Evolutionary conservation across 352 stramenopile genomes (phyloP).

Genomic region (Albugo candida): DNA sequence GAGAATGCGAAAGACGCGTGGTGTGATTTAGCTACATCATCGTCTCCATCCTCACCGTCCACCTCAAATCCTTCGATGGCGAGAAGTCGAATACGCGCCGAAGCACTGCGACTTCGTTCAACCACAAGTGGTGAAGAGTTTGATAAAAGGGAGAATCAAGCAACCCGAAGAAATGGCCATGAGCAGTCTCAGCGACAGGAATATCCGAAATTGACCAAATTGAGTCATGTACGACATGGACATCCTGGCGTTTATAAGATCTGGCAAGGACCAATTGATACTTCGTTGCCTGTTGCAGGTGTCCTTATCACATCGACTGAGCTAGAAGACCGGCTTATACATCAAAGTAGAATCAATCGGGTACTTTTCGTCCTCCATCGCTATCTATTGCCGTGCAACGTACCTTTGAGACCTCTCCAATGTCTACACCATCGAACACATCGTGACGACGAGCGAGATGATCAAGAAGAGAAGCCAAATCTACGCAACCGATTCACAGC

Average conservation of each 20-base stretch:
- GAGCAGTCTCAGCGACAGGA: too few relatives aligned
- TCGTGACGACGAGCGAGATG: slow-evolving; percentile 5
- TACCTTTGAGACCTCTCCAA: slow-evolving; percentile 7
- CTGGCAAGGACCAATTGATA: slow-evolving; percentile 50
- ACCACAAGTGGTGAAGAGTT: slow-evolving; percentile 14
- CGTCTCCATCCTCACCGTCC: too few relatives aligned
- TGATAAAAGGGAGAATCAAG: too few relatives aligned
- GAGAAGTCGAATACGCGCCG: slow-evolving; percentile 24
- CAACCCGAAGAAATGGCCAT: too few relatives aligned
- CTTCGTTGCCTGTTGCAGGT: slow-evolving; percentile 41
- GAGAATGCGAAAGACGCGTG: slow-evolving; percentile 1
- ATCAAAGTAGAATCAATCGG: too few relatives aligned
- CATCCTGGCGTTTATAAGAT: slow-evolving; percentile 23
- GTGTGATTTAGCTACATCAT: background rate
- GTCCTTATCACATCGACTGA: slow-evolving; percentile 51
- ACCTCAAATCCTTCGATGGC: too few relatives aligned
- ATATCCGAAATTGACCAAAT: too few relatives aligned
- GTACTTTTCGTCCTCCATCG: slow-evolving; percentile 18
- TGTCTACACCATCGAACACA: slow-evolving; percentile 22
- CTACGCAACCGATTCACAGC: too few relatives aligned
- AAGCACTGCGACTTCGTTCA: slow-evolving; percentile 40
- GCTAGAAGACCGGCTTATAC: slow-evolving; percentile 32
- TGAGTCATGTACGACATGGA: too few relatives aligned
- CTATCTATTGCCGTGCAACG: slow-evolving; percentile 31
- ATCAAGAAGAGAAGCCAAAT: too few relatives aligned